phyloP scores from a whole-genome alignment of 2,329 filamentous ascomycete genomes.

The Calonectria hawksworthii region DNA sequence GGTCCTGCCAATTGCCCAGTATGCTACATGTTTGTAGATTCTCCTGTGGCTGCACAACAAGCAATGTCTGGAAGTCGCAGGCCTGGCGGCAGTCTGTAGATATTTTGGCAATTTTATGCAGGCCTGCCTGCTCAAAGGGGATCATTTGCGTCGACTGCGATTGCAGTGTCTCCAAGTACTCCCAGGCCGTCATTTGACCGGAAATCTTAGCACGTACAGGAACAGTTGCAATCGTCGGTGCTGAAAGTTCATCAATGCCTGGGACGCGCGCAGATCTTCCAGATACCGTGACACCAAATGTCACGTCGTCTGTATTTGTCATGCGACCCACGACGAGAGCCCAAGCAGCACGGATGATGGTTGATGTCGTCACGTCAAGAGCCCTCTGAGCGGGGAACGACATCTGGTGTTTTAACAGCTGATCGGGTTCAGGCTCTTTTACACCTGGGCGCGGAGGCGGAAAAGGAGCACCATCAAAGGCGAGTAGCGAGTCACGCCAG shows the following conservation, averaged over 20 bases:
- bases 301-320: slow-evolving; percentile 34
- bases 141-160: slow-evolving; percentile 25
- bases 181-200: slow-evolving; percentile 46
- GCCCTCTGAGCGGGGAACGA: neutral
- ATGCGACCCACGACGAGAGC: slow-evolving; percentile 38
- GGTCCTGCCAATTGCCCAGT: neutral
- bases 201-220: slow-evolving; percentile 39
- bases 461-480: slow-evolving; percentile 6
- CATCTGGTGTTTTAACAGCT: neutral
- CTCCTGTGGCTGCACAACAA: slow-evolving; percentile 19
- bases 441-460: slow-evolving; percentile 12
- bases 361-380: slow-evolving; percentile 22
- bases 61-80: slow-evolving; percentile 23
- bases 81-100: neutral
- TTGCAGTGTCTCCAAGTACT: slow-evolving; percentile 55
- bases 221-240: slow-evolving; percentile 25
- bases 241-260: slow-evolving; percentile 38
- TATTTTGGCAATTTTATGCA: slow-evolving; percentile 21
- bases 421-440: slow-evolving; percentile 9
- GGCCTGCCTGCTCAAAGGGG: slow-evolving; percentile 24
- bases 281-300: slow-evolving; percentile 42
- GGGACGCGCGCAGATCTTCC: slow-evolving; percentile 42
- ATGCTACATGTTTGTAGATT: no score
- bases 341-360: slow-evolving; percentile 46
- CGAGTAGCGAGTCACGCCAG: slow-evolving; percentile 12